Conservation (phyloP, 176 grass and related monocot species). For the Oropetium thomaeum region DNA sequence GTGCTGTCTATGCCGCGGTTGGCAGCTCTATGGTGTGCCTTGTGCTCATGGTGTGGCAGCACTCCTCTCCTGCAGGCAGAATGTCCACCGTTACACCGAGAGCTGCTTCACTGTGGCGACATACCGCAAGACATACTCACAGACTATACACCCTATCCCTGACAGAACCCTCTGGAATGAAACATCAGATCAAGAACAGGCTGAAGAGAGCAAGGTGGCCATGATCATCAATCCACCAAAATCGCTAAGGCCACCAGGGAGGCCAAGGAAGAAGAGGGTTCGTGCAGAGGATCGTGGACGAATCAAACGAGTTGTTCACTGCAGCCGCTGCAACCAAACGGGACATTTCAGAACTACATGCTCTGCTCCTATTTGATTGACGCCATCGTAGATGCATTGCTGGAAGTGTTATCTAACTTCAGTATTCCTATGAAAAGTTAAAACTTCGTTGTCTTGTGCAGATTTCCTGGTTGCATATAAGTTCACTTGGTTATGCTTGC, state of each 20-base stretch:
- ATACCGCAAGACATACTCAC: conserved; percentile 90
- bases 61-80: conserved; percentile 87
- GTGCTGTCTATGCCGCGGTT: conserved; percentile 87
- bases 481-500: neutral
- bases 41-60: conserved; percentile 94
- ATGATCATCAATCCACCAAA: conserved; percentile 76
- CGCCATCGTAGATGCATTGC: neutral
- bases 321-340: conserved; percentile 95
- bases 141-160: conserved; percentile 95
- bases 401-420: conserved; percentile 11
- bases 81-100: conserved; percentile 92
- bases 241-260: conserved; percentile 64
- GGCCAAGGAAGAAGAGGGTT: conserved; percentile 80
- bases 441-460: conserved; percentile 27
- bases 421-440: conserved; percentile 37
- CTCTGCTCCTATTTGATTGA: conserved; percentile 64
- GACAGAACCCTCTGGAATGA: conserved; percentile 85
- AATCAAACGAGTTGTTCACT: conserved; percentile 82
- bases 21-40: conserved; percentile 89
- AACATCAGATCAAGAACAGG: conserved; percentile 33
- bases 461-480: conserved; percentile 31
- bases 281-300: conserved; percentile 66
- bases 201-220: conserved; percentile 37
- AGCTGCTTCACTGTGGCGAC: conserved; percentile 86
- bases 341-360: conserved; percentile 95